Evolutionary conservation across 495 filamentous ascomycete genomes (phyloP).

Genomic region (Penicillium antarcticum): DNA sequence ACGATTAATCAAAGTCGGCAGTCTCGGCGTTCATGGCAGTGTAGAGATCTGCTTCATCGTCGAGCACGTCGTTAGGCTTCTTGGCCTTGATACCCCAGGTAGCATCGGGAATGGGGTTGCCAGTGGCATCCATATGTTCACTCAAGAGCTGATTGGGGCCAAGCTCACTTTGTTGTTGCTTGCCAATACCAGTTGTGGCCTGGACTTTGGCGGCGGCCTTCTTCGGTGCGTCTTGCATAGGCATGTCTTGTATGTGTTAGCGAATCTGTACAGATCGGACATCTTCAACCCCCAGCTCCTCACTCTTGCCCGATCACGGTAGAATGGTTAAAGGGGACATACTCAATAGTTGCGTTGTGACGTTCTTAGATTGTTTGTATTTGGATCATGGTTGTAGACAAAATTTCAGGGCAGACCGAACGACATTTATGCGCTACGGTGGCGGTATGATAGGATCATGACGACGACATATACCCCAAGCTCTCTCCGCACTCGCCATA

Average conservation of each 20-base stretch:
- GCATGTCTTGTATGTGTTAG: not conserved
- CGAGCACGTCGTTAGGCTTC: constrained; percentile 9
- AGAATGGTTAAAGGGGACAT: not conserved
- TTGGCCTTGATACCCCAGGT: constrained; percentile 16
- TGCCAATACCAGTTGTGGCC: not conserved
- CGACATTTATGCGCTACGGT: constrained; percentile 18
- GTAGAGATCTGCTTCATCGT: constrained; percentile 27
- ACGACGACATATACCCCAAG: constrained; percentile 25
- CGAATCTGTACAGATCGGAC: not conserved
- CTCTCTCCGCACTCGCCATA: constrained; percentile 16
- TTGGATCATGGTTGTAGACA: not conserved
- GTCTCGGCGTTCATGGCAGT: constrained; percentile 29
- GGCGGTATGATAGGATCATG: constrained; percentile 25
- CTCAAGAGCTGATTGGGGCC: constrained; percentile 25
- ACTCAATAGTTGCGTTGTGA: not conserved
- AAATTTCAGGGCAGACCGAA: not conserved
- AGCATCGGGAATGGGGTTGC: constrained; percentile 35
- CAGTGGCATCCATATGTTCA: constrained; percentile 26
- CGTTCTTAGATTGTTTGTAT: not conserved
- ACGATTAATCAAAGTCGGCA: constrained; percentile 33
- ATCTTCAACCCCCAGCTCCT: too few relatives aligned
- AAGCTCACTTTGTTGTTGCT: constrained; percentile 15
- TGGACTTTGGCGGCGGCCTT: not conserved
- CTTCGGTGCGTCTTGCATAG: not conserved
- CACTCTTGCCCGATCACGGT: too few relatives aligned